phyloP scores from a whole-genome alignment of 2,329 filamentous ascomycete genomes.

The Pestalotiopsis sp. region DNA sequence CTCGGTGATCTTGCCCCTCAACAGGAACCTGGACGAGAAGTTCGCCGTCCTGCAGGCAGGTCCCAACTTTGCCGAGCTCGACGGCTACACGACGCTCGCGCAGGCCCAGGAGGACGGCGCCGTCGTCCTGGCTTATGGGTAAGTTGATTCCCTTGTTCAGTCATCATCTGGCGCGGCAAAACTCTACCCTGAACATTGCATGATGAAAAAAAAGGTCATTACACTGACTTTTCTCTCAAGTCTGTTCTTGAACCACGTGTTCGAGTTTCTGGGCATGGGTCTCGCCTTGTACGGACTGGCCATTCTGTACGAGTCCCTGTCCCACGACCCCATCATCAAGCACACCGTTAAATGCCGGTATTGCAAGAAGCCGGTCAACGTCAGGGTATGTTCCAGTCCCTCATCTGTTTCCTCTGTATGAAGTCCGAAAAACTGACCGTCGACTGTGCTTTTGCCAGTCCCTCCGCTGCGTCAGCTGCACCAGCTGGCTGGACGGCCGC shows the following conservation, averaged over 20 bases:
- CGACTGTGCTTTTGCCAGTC: slow-evolving; percentile 33
- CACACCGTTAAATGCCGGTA: slow-evolving; percentile 70
- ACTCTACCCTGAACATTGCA: neutral
- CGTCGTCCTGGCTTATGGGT: slow-evolving; percentile 73
- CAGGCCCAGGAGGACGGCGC: slow-evolving; percentile 73
- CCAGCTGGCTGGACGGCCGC: slow-evolving; percentile 59
- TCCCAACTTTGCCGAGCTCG: slow-evolving; percentile 50
- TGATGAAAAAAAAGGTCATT: neutral
- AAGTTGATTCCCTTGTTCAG: slow-evolving; percentile 20
- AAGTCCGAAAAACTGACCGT: neutral
- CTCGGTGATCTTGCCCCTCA: slow-evolving; percentile 69
- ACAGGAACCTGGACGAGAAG: slow-evolving; percentile 74
- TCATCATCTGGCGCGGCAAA: neutral
- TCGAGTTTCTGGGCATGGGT: slow-evolving; percentile 69
- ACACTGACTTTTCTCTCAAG: slow-evolving; percentile 33
- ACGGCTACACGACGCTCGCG: slow-evolving; percentile 70
- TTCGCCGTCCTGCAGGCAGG: slow-evolving; percentile 68
- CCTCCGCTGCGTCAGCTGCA: slow-evolving; percentile 57
- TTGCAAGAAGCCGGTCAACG: slow-evolving; percentile 46
- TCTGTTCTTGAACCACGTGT: slow-evolving; percentile 63
- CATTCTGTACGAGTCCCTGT: slow-evolving; percentile 61
- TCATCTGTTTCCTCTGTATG: neutral
- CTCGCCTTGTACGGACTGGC: slow-evolving; percentile 67
- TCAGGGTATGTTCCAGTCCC: slow-evolving; percentile 23
- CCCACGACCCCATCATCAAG: slow-evolving; percentile 71